These are phyloP conservation scores for Sporormia fimetaria DNA, from an alignment of 495 filamentous ascomycete species.

Conservation along the genomic window DNA sequence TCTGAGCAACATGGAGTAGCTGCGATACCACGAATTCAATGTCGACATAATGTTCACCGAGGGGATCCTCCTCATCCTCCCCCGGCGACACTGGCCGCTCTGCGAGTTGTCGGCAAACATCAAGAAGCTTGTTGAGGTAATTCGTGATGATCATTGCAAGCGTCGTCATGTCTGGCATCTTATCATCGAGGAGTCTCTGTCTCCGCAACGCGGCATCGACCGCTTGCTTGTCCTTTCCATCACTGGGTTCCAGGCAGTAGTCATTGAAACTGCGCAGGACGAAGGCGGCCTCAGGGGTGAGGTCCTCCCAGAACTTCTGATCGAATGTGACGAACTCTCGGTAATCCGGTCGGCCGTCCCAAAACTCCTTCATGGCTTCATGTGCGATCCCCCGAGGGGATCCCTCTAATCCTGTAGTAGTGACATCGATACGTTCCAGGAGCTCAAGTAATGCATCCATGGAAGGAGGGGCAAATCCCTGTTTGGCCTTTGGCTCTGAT, in stretches of 20 bases:
- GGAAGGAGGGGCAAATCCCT: conserved; percentile 46
- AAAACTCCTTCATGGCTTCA: conserved; percentile 90
- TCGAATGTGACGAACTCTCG: conserved; percentile 69
- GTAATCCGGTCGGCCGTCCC: conserved; percentile 88
- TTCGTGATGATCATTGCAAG: conserved; percentile 72
- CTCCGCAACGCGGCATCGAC: no score
- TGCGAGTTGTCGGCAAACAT: conserved; percentile 48
- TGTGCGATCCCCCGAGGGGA: conserved; percentile 70
- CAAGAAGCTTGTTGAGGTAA: conserved; percentile 64
- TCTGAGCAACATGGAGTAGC: conserved; percentile 80
- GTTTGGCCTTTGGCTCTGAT: conserved; percentile 30
- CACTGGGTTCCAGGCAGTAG: conserved; percentile 63
- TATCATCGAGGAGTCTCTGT: conserved; percentile 68
- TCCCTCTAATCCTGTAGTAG: conserved; percentile 78
- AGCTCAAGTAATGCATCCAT: conserved; percentile 74
- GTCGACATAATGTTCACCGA: conserved; percentile 69
- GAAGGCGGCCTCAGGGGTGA: conserved; percentile 79
- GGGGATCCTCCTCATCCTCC: conserved; percentile 49
- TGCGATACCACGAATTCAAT: conserved; percentile 94
- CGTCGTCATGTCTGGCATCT: conserved; percentile 87
- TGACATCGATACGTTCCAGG: conserved; percentile 83
- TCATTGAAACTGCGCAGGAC: conserved; percentile 85
- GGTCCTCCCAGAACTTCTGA: conserved; percentile 74
- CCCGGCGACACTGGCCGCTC: conserved; percentile 40
- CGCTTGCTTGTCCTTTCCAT: no score